Conservation (phyloP, 1,284 basidiomycete genomes). For the Tilletia horrida region DNA sequence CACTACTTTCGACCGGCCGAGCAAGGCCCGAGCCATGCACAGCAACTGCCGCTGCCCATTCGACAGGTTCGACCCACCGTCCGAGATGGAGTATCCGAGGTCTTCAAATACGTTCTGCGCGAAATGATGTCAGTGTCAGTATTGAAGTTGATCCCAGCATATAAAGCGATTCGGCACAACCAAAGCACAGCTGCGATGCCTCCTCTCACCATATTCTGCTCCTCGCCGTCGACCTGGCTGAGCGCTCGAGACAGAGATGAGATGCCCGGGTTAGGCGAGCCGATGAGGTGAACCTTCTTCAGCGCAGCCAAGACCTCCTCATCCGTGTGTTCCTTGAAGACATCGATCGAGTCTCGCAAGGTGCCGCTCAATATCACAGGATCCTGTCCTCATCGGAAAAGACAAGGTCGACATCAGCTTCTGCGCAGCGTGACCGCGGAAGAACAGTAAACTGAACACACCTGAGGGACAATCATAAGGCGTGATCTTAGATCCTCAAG, state of each 20-base stretch:
- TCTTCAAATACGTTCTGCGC: slow-evolving; percentile 24
- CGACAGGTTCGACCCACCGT: slow-evolving; percentile 49
- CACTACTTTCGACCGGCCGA: slow-evolving; percentile 43
- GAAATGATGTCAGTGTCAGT: background rate
- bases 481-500: slow-evolving; percentile 59
- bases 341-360: slow-evolving; percentile 41
- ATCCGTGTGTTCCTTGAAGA: slow-evolving; percentile 39
- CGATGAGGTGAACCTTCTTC: slow-evolving; percentile 28
- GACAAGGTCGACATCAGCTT: background rate
- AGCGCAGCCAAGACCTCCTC: slow-evolving; percentile 34
- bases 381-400: slow-evolving; percentile 30
- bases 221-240: background rate
- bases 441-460: background rate
- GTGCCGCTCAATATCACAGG: slow-evolving; percentile 47
- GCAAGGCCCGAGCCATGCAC: slow-evolving; percentile 48
- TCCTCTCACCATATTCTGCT: background rate
- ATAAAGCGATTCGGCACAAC: background rate
- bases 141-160: background rate
- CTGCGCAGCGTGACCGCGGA: background rate
- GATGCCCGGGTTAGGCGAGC: background rate
- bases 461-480: slow-evolving; percentile 59
- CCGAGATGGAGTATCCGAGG: slow-evolving; percentile 39
- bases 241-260: slow-evolving; percentile 1
- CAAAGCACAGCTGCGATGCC: background rate
- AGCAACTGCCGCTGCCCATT: slow-evolving; percentile 51